Percentiles rank a stretch among this genome's conserved stretches.
Evolutionary conservation across 148 eudicot genomes (phyloP).

Genomic region (Diospyros kaki): DNA sequence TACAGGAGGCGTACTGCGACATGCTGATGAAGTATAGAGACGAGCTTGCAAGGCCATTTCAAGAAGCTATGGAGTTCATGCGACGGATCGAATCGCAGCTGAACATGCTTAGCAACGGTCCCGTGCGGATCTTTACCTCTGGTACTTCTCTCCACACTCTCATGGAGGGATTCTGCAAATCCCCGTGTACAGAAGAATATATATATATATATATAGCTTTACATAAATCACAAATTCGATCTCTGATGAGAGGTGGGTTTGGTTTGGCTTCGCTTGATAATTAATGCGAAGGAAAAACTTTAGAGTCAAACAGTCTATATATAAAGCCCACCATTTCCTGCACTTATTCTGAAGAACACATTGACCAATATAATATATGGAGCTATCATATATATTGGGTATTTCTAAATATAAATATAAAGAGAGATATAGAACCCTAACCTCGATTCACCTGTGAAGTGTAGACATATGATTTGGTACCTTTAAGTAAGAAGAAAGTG

Average conservation of each 20-base stretch:
- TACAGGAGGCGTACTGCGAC: conserved; percentile 87
- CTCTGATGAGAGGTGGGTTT: conserved; percentile 2
- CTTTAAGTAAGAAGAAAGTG: too few species aligned
- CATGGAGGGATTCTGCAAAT: too few species aligned
- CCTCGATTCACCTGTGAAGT: too few species aligned
- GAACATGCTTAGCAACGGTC: conserved; percentile 52
- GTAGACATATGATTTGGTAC: too few species aligned
- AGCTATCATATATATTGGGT: too few species aligned
- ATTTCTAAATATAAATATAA: too few species aligned
- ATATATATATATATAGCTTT: neutral
- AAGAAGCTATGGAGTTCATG: conserved; percentile 98
- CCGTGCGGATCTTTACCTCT: conserved; percentile 48
- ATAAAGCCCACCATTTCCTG: too few species aligned
- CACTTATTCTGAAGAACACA: too few species aligned
- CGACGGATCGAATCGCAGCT: conserved; percentile 74
- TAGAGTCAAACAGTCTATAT: too few species aligned
- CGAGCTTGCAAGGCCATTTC: conserved; percentile 79
- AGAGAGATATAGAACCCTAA: too few species aligned
- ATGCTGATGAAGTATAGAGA: conserved; percentile 87
- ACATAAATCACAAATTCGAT: neutral
- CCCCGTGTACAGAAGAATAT: conserved; percentile 3
- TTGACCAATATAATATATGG: too few species aligned
- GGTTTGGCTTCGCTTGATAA: neutral
- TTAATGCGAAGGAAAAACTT: too few species aligned
- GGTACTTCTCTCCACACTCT: conserved; percentile 34